Conservation (phyloP, 2,329 filamentous ascomycete species). For the Magnaporthiopsis poae region DNA sequence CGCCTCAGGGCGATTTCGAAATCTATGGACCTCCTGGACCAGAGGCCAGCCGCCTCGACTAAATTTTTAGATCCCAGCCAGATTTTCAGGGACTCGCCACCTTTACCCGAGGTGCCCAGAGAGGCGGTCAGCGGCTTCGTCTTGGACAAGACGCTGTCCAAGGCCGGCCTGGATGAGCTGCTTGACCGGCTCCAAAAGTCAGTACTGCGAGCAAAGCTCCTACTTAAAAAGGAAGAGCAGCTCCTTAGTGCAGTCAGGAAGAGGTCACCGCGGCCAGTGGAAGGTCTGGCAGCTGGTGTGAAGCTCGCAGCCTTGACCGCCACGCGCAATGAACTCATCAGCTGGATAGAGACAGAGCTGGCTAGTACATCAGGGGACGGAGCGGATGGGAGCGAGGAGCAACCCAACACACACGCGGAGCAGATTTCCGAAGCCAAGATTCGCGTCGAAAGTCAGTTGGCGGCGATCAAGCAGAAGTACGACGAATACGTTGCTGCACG, state of each 20-base stretch:
- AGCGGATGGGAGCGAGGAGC: conserved; percentile 17
- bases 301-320: conserved; percentile 44
- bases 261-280: conserved; percentile 20
- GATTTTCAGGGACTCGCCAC: conserved; percentile 34
- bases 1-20: conserved; percentile 40
- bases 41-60: conserved; percentile 41
- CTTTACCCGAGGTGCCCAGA: conserved; percentile 41
- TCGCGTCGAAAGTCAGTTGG: conserved; percentile 32
- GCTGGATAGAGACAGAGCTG: conserved; percentile 56
- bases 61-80: conserved; percentile 40
- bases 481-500: conserved; percentile 40
- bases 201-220: conserved; percentile 47
- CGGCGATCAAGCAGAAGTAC: conserved; percentile 44
- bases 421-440: conserved; percentile 12
- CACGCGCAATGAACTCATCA: conserved; percentile 51
- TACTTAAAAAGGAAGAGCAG: conserved; percentile 46
- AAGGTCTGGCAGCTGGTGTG: conserved; percentile 14
- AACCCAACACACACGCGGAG: conserved; percentile 13
- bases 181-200: conserved; percentile 47
- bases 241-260: conserved; percentile 38
- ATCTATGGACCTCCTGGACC: conserved; percentile 39
- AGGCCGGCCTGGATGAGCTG: conserved; percentile 36
- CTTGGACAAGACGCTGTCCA: conserved; percentile 26
- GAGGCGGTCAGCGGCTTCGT: conserved; percentile 42
- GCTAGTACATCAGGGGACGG: conserved; percentile 37